Base-by-base conservation (phyloP, 2,329 filamentous ascomycete genomes). In the Neofusicoccum sp. region DNA sequence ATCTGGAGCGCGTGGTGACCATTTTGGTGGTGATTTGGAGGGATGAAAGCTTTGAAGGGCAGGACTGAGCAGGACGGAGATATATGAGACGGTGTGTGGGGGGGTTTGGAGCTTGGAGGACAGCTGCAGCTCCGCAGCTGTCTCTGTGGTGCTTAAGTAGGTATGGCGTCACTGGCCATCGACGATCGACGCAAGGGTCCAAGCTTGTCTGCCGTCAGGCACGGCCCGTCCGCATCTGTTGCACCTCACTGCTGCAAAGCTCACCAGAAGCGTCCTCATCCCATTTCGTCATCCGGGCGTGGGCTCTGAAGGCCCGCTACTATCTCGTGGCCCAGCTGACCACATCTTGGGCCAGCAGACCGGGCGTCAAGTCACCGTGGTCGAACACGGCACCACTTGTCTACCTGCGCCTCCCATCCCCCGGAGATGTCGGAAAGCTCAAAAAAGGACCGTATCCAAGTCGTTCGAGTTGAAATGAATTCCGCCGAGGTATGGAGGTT, bases 151-250 rank as follows among this genome's bases (percentile, higher is more conserved):
- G 44, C 44, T 48, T 48, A 48, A 16, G 31, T 49, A n/a, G 31
- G 47, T 8, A 33, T 49, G 47, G 31, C 47, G 47, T 49, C 47
- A 49, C 36, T 34, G 44, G 28, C 31, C 5, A n/a, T 30, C 14
- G 47, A 34, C 16, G 47, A 49, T 49, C 47, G 47, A 49, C 31
- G 47, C 47, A 49, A 49, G 47, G 31, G 47, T 49, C 47, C 8
- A 9, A 43, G 24, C 40, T 20, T 20, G 16, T 9, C 16, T 43
- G 40, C 40, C 20, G 20, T 20, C 20, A 20, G 20, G 20, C 20
- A 20, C 20, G 20, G 20, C 20, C 20, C 20, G 20, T 20, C 20
- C 20, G 20, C 20, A 20, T 20, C 20, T 20, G 20, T 20, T 20
- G 20, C 20, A 20, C 20, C 20, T 20, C 8, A 14, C n/a, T 9